Base-by-base conservation (phyloP, 2,329 filamentous ascomycete species). In the Penicillium hordei region DNA sequence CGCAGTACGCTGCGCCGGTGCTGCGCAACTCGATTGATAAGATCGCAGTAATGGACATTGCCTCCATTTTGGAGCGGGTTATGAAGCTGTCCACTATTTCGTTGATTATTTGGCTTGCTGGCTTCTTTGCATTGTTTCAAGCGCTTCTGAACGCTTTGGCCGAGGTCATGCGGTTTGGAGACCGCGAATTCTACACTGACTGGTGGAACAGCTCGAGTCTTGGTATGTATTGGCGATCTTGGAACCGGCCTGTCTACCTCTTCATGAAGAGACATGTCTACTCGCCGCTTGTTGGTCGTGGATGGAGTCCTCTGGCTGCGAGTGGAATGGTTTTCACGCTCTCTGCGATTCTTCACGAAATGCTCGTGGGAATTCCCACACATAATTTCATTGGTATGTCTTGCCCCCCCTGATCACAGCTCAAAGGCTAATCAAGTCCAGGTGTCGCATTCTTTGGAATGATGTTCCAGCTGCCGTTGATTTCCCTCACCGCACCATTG, bases 221-320 rank as follows among this genome's bases (percentile, higher is more conserved):
- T 7, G 90, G 93, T 34, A 84, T 83, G 5, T 99, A 99, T 79
- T 97, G 93, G 93, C 87, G 93, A 23, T 90, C 89, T 0, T 99
- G 94, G 94, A 99, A 99, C 78, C 95, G 95, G 73, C 94, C 94
- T 0, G 93, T 99, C 6, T 96, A 96, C 70, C 88, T 92, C 58
- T 99, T 96, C 75, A 97, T 99, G 87, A 93, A 91, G 69, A 83
- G 94, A 38, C 94, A 99, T 73, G 86, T 99, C 51, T 97, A 94
- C 77, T 88, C 89, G 39, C 94, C 94, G 1, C 82, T 99, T 62
- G 82, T 96, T 33, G 91, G 90, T 0, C 84, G 94, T 46, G 94
- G 94, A 1, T 93, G 90, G 81, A 89, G 84, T 56, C 83, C 87
- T 9, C 76, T 79, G 3, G 72, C 83, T 0, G 91, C 94, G 1